A percentile compares a stretch with the other conserved stretches of the same genome.
phyloP scores from a whole-genome alignment of 2,329 filamentous ascomycete genomes.

The Paraphaeosphaeria minitans region DNA sequence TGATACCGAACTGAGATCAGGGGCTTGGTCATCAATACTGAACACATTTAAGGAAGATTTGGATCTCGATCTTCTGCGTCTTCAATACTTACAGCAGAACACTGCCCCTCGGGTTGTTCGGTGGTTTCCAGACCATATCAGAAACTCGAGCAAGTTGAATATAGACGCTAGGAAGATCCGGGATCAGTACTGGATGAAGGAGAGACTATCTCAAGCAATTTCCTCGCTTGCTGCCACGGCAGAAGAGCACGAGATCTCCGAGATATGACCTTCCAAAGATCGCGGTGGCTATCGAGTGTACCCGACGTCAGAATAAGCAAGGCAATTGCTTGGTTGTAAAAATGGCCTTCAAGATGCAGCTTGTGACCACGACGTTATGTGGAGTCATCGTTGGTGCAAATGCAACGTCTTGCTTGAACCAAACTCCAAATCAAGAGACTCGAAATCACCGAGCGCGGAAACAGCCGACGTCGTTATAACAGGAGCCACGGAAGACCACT shows the following conservation, averaged over 20 bases:
- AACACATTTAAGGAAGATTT: slow-evolving; percentile 11
- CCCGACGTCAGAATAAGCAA: too few species aligned
- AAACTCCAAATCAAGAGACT: background rate
- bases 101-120: background rate
- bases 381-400: too few species aligned
- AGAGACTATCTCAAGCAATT: slow-evolving; percentile 6
- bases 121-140: background rate
- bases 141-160: slow-evolving; percentile 1
- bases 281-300: too few species aligned
- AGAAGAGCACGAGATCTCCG: background rate
- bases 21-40: slow-evolving; percentile 23
- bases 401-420: too few species aligned
- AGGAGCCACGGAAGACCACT: background rate
- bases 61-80: slow-evolving; percentile 10
- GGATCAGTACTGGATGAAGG: slow-evolving; percentile 1
- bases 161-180: slow-evolving; percentile 6
- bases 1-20: slow-evolving; percentile 19
- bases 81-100: slow-evolving; percentile 9
- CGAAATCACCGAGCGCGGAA: background rate
- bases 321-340: too few species aligned
- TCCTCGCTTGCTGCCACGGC: background rate
- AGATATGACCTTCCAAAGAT: background rate
- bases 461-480: background rate
- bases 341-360: too few species aligned
- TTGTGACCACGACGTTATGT: too few species aligned